Conservation (phyloP, 116 monocot species). For the Cymodocea nodosa region DNA sequence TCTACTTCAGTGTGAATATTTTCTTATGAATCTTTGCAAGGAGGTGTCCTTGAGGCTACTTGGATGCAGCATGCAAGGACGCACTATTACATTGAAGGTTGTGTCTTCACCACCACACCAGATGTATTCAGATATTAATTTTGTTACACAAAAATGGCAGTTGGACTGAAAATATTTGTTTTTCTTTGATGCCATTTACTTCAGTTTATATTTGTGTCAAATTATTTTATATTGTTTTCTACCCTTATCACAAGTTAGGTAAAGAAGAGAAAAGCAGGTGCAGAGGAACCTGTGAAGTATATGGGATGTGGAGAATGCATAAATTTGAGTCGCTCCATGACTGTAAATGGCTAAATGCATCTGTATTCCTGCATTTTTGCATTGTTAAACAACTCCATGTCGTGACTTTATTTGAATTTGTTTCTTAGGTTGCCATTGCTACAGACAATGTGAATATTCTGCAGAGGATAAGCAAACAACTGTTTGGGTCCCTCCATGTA, state of each 20-base stretch:
- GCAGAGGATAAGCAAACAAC: slow-evolving; percentile 53
- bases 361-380: background rate
- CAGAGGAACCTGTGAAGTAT: slow-evolving; percentile 72
- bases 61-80: slow-evolving; percentile 73
- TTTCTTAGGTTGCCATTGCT: slow-evolving; percentile 48
- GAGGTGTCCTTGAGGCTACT: slow-evolving; percentile 73
- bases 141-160: background rate
- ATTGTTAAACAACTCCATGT: background rate
- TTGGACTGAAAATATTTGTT: too few species aligned
- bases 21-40: slow-evolving; percentile 69
- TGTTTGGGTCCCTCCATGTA: slow-evolving; percentile 52
- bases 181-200: too few species aligned
- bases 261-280: slow-evolving; percentile 69
- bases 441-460: slow-evolving; percentile 44
- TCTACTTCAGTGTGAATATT: slow-evolving; percentile 39
- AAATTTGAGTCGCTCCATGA: slow-evolving; percentile 66
- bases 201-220: too few species aligned
- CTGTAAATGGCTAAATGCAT: slow-evolving; percentile 25
- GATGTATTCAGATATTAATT: background rate
- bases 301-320: slow-evolving; percentile 97
- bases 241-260: slow-evolving; percentile 23
- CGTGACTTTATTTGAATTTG: background rate
- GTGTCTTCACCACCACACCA: background rate
- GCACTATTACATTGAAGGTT: slow-evolving; percentile 77
- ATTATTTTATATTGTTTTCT: too few species aligned